These are phyloP conservation scores for Phytophthora pisi DNA, from an alignment of 352 stramenopile genomes.

Conservation along the genomic window DNA sequence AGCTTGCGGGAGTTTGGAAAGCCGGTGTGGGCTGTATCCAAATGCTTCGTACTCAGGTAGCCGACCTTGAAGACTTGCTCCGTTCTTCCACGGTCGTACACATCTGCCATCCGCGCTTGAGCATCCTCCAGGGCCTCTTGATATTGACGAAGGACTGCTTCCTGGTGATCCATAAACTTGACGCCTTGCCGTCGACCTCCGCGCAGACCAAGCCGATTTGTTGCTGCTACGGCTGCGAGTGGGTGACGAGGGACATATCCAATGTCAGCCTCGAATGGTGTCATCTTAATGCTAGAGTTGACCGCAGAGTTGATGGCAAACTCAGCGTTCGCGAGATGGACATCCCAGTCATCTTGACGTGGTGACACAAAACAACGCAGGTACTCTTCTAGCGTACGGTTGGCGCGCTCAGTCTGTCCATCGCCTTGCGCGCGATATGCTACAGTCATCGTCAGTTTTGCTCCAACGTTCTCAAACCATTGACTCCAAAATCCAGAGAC, in stretches of 20 bases:
- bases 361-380: not conserved
- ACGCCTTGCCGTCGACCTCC: not conserved
- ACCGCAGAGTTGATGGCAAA: not conserved
- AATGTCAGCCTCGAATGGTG: not conserved
- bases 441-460: not conserved
- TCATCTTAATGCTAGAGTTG: not conserved
- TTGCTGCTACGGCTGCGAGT: not conserved
- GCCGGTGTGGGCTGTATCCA: conserved; percentile 2
- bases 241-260: not conserved
- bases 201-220: not conserved
- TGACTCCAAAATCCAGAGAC: conserved; percentile 7
- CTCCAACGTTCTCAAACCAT: not conserved
- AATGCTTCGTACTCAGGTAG: not conserved
- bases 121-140: conserved; percentile 8
- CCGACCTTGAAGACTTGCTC: conserved; percentile 9
- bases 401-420: not conserved
- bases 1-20: conserved; percentile 1
- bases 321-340: not conserved
- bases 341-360: not conserved
- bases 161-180: not conserved
- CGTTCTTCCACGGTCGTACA: conserved; percentile 2
- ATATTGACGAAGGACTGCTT: conserved; percentile 5
- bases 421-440: not conserved
- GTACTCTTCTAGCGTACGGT: not conserved
- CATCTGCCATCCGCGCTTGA: conserved; percentile 2